A percentile compares a stretch with the other conserved stretches of the same genome.
These are phyloP conservation scores for Cyclaneusma minus DNA, from an alignment of 2,329 filamentous ascomycete genomes.

Conservation along the genomic window DNA sequence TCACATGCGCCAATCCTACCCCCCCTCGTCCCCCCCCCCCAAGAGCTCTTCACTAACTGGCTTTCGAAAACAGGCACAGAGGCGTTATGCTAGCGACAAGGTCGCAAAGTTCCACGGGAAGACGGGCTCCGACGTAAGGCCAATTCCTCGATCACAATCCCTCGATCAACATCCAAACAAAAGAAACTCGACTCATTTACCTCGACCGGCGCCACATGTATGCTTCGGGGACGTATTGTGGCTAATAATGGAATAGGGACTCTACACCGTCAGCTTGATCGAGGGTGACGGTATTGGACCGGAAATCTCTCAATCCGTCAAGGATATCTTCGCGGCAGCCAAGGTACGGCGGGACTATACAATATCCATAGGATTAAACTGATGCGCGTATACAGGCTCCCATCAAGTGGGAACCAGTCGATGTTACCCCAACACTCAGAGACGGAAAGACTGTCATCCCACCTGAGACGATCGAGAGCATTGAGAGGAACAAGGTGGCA, in stretches of 20 bases:
- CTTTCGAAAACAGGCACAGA: slow-evolving; percentile 26
- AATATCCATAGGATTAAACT: slow-evolving; percentile 5
- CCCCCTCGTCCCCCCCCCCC: slow-evolving; percentile 3
- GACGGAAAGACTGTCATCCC: slow-evolving; percentile 94
- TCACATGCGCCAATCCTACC: slow-evolving; percentile 4
- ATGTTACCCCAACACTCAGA: slow-evolving; percentile 86
- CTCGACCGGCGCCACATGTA: slow-evolving; percentile 4
- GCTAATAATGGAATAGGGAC: slow-evolving; percentile 44
- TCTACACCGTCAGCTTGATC: slow-evolving; percentile 91
- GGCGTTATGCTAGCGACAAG: slow-evolving; percentile 51
- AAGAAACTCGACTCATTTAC: slow-evolving; percentile 4
- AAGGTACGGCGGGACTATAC: slow-evolving; percentile 42
- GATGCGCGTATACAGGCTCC: slow-evolving; percentile 43
- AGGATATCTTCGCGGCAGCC: slow-evolving; percentile 94
- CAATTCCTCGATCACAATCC: slow-evolving; percentile 5
- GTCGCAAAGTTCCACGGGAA: slow-evolving; percentile 89
- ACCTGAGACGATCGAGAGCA: slow-evolving; percentile 81
- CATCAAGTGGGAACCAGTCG: slow-evolving; percentile 92
- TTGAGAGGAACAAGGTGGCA: slow-evolving; percentile 90
- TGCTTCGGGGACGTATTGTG: neutral
- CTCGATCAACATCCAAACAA: neutral
- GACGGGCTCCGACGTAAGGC: slow-evolving; percentile 73
- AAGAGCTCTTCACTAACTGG: slow-evolving; percentile 13
- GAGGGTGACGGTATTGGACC: slow-evolving; percentile 98
- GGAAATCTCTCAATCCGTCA: slow-evolving; percentile 94